Base-by-base conservation (phyloP, 2,329 filamentous ascomycete species). In the Colletotrichum truncatum region DNA sequence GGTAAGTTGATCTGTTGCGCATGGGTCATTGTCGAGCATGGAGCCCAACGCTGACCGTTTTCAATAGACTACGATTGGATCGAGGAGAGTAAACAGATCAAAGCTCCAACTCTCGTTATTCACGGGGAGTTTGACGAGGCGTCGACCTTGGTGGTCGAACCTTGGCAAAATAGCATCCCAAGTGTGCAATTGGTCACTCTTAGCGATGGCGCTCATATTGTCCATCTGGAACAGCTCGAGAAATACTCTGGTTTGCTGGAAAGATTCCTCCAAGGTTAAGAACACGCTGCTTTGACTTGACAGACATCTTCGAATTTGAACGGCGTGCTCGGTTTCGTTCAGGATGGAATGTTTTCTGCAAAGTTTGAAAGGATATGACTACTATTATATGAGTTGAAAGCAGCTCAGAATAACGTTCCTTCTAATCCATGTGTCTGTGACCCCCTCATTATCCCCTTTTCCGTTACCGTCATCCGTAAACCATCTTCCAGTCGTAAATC, bases 101-200 rank as follows among this genome's bases (percentile, higher is more conserved):
- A 70, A 28, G 77, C 64, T 0, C 71, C 73, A 0, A 78, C 76
- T 3, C 70, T 80, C 4, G 48, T 80, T 9, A 70, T 80, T 10
- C 78, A 80, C 36, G 78, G 76, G 2, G 45, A 60, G 0, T 61
- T 76, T 4, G 77, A 80, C 41, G 74, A 79, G 61, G 75, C 73
- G 4, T 73, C 77, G 39, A 75, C 79, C 52, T 71, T 72, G 0
- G 70, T 72, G 0, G 74, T 78, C 72, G 70, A 72, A 46, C 74
- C 76, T 1, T 80, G 76, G 55, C 78, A 79, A 32, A 70, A 78
- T 4, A 43, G 72, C 18, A 78, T 80, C 25, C 28, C 62, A n/a
- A 76, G 76, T 30, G 75, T 72, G 2, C 76, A 77, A 60, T 79
- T 75, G 78, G 62, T 79, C 7, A 76, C 70, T 4, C 38, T 80